Evolutionary conservation across 1,139 yeast genomes (phyloP), one percentile per base, ranked within the genome.

Genomic region (Sugiyamaella pinicola): DNA sequence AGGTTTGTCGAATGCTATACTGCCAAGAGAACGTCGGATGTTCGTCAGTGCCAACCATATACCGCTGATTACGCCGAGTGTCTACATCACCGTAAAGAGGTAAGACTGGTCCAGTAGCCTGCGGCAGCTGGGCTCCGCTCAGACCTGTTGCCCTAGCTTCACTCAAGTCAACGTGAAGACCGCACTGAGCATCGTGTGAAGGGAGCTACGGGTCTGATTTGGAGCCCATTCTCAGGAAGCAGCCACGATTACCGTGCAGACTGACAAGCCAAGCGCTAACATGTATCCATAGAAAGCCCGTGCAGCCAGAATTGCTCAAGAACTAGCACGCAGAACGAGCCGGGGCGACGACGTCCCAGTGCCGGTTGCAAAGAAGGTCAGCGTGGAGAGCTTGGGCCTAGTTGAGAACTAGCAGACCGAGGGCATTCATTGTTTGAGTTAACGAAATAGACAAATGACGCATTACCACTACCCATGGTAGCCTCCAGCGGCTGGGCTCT

Each of bases 61-160:
- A 72, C 74, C 31, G 79, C 72, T 51, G 81, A 77, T 63, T 78
- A 77, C 67, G 65, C 70, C 51, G 81, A 77, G 65, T 77, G 81
- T 59, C 69, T 77, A 46, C 79, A 74, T 62, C 81, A 77, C 64
- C 66, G 65, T 29, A 75, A 76, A 63, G 81, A 75, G 66, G 45
- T 45, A 33, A 38, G 44, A 33, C 46, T 6, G 3, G 31, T 44
- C 13, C 9, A 24, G 28, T n/a, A n/a, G n/a, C n/a, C n/a, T n/a
- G n/a, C n/a, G n/a, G n/a, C n/a, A n/a, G n/a, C n/a, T n/a, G n/a
- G n/a, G n/a, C n/a, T n/a, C n/a, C n/a, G n/a, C n/a, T n/a, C n/a
- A n/a, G n/a, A n/a, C n/a, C n/a, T n/a, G n/a, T n/a, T n/a, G n/a
- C n/a, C n/a, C n/a, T n/a, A n/a, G n/a, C n/a, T n/a, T n/a, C n/a